Evolutionary conservation across 306 rosid genomes (phyloP).

Genomic region (Begonia masoniana): DNA sequence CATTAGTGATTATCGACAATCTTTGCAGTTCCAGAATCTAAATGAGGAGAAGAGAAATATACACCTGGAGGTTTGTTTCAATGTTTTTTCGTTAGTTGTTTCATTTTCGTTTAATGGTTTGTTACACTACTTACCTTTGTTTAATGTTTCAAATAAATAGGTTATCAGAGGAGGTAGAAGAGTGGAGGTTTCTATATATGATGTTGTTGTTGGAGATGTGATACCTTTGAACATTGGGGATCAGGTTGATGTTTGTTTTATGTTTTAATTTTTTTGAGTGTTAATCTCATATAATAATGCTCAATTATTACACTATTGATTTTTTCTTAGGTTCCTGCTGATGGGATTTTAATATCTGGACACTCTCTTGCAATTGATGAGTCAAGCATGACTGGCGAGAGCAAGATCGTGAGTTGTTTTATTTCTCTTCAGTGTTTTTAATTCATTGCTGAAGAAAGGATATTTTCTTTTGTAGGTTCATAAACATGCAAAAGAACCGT

Average conservation of each 20-base stretch:
- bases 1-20: constrained; percentile 82
- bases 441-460: constrained; percentile 5
- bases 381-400: constrained; percentile 98
- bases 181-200: constrained; percentile 79
- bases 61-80: constrained; percentile 53
- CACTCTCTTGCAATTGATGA: constrained; percentile 89
- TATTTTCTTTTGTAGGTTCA: constrained; percentile 32
- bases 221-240: constrained; percentile 77
- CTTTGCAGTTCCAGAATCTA: constrained; percentile 88
- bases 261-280: constrained; percentile 4
- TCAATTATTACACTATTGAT: constrained; percentile 10
- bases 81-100: neutral
- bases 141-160: constrained; percentile 21
- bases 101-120: neutral
- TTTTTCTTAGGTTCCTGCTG: constrained; percentile 72
- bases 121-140: neutral
- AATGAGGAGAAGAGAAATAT: constrained; percentile 95
- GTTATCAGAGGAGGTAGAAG: constrained; percentile 84
- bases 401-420: constrained; percentile 64
- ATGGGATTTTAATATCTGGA: constrained; percentile 69
- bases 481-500: constrained; percentile 56
- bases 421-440: constrained; percentile 2
- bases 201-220: constrained; percentile 88
- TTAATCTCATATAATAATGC: neutral
- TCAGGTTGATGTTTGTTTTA: constrained; percentile 37